A percentile compares a stretch with the other conserved stretches of the same genome.
These are phyloP conservation scores for Aspergillus udagawae DNA, from an alignment of 2,329 filamentous ascomycete genomes.

Conservation along the genomic window DNA sequence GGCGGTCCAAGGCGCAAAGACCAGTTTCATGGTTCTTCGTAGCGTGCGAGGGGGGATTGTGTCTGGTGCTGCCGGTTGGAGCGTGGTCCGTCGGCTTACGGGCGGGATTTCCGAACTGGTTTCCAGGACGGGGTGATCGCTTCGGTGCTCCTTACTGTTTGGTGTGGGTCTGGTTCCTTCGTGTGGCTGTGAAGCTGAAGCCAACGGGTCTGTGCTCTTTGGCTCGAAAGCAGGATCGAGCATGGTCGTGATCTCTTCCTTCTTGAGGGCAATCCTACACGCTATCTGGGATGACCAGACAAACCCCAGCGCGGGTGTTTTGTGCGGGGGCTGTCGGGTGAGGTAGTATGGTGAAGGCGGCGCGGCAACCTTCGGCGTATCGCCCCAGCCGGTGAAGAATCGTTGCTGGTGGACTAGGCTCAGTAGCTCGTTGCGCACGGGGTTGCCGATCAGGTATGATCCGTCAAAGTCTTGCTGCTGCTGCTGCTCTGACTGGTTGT, in stretches of 20 bases:
- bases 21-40: conserved; percentile 78
- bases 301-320: conserved; percentile 81
- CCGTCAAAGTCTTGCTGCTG: conserved; percentile 22
- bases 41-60: conserved; percentile 28
- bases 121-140: not conserved
- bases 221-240: conserved; percentile 1
- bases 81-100: not conserved
- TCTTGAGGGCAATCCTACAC: conserved; percentile 75
- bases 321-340: conserved; percentile 44
- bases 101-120: not conserved
- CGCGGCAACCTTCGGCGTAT: conserved; percentile 44
- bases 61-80: not conserved
- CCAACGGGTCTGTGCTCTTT: not conserved
- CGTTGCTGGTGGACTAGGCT: conserved; percentile 84
- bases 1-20: conserved; percentile 75
- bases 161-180: not conserved
- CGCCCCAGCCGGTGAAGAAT: conserved; percentile 95
- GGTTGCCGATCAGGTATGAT: conserved; percentile 37
- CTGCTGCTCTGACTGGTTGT: conserved; percentile 15
- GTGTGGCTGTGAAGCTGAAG: not conserved
- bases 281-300: conserved; percentile 90
- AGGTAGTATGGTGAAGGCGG: conserved; percentile 8
- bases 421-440: conserved; percentile 52
- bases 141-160: not conserved
- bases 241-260: conserved; percentile 53